Evolutionary conservation across 306 rosid species (phyloP).

Genomic region (Vicia faba): DNA sequence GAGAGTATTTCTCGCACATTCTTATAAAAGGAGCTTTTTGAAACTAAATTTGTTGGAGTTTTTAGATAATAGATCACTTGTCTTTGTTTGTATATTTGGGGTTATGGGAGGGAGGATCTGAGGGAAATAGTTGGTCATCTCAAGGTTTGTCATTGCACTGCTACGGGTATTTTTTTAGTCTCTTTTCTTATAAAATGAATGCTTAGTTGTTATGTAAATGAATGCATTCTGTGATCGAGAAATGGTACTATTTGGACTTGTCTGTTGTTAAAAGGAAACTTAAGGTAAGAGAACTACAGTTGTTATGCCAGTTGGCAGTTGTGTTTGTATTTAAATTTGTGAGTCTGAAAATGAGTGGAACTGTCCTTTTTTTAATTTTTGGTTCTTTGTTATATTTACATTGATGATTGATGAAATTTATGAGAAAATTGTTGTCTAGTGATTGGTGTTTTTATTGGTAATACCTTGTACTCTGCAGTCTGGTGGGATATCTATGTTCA

Average conservation of each 20-base stretch:
- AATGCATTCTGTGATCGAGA: slow-evolving; percentile 10
- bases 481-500: slow-evolving; percentile 19
- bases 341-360: slow-evolving; percentile 1
- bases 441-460: slow-evolving; percentile 13
- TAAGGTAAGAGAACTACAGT: background rate
- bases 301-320: slow-evolving; percentile 9
- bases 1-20: background rate
- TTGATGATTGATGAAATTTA: slow-evolving; percentile 11
- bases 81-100: slow-evolving; percentile 2
- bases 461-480: slow-evolving; percentile 7
- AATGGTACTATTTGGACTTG: slow-evolving; percentile 8
- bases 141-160: background rate
- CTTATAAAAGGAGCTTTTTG: slow-evolving; percentile 32
- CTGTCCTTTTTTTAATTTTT: background rate
- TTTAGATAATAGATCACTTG: background rate
- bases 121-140: background rate
- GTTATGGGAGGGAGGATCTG: background rate
- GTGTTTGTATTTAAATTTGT: background rate
- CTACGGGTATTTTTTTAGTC: background rate
- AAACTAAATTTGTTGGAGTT: slow-evolving; percentile 7
- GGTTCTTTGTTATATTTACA: slow-evolving; percentile 15
- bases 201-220: slow-evolving; percentile 1
- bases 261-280: background rate
- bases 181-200: background rate
- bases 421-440: slow-evolving; percentile 2